A percentile compares a stretch with the other conserved stretches of the same genome.
Evolutionary conservation across 208 protist genomes (phyloP).

Genomic region (Acanthamoeba culbertsoni): DNA sequence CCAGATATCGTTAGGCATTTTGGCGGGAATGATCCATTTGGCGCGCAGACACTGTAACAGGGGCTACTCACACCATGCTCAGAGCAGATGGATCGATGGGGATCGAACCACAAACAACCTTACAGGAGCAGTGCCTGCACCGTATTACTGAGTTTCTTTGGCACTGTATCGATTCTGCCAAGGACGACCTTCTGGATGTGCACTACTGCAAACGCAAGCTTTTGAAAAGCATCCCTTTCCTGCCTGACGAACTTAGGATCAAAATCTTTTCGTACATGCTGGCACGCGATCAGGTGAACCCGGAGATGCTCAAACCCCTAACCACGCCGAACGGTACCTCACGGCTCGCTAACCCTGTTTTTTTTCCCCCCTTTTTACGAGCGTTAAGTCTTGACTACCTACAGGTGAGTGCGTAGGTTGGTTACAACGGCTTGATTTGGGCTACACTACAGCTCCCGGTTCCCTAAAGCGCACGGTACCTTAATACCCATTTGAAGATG

Average conservation of each 20-base stretch:
- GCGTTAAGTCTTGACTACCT: not conserved
- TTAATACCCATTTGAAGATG: not conserved
- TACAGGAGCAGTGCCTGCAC: not conserved
- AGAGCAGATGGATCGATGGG: too few species aligned
- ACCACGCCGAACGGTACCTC: not conserved
- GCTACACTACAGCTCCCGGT: not conserved
- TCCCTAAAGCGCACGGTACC: not conserved
- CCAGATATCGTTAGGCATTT: too few species aligned
- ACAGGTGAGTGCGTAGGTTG: not conserved
- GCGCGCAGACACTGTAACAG: too few species aligned
- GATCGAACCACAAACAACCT: not conserved
- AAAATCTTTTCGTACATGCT: not conserved
- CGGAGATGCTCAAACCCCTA: not conserved
- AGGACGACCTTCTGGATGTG: not conserved
- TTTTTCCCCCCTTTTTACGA: not conserved
- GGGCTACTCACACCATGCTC: too few species aligned
- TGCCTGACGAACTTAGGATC: not conserved
- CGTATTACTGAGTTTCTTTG: not conserved
- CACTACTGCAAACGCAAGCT: not conserved
- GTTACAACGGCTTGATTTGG: not conserved
- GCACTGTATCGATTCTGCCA: not conserved
- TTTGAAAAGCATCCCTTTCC: not conserved
- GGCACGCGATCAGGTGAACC: not conserved
- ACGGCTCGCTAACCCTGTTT: not conserved
- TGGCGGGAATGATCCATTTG: too few species aligned